Evolutionary conservation across 2,329 filamentous ascomycete species (phyloP), one percentile per base, ranked within the genome.

Genomic region (Neospermospora avenae): DNA sequence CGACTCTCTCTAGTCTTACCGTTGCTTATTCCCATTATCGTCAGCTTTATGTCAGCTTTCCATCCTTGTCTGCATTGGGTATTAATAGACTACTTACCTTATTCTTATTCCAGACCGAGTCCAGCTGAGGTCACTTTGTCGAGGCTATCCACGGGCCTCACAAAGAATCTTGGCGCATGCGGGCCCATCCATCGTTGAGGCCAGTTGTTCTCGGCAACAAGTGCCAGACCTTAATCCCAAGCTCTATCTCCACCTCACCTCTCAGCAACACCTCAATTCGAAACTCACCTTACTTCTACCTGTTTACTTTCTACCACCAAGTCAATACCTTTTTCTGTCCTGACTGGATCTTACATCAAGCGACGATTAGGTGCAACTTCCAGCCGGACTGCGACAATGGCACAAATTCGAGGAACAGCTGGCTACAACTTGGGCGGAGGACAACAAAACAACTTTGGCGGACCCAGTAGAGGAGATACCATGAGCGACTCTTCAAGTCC

Each of bases 361-460:
- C 55, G 56, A 65, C 55, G 56, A 65, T 64, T 62, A 65, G 65
- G 68, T 66, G 63, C 58, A 57, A 51, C 55, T 63, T 61, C 64
- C 63, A 69, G 66, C 66, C 66, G 68, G 68, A 68, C 65, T 70
- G 67, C 67, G 65, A 65, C 62, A 68, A 84, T 84, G 81, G 79
- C 82, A 68, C 81, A 84, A 71, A 84, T 84, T 73, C 76, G 82
- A 73, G 82, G 82, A 65, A 85, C 82, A 42, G 75, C 74, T 57
- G 73, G 72, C 51, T 77, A 76, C 63, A 74, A 76, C 66, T 67
- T 77, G 42, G 72, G 48, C 31, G 48, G 73, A 57, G 67, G 69
- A 59, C 72, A 73, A 63, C 72, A 73, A 63, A 72, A 69, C 53
- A 67, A 66, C 20, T 76, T 76, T 59, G 74, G 74, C 55, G 72